These are phyloP conservation scores for Eragrostis curvula DNA, from an alignment of 176 grass and related monocot genomes.

Conservation along the genomic window DNA sequence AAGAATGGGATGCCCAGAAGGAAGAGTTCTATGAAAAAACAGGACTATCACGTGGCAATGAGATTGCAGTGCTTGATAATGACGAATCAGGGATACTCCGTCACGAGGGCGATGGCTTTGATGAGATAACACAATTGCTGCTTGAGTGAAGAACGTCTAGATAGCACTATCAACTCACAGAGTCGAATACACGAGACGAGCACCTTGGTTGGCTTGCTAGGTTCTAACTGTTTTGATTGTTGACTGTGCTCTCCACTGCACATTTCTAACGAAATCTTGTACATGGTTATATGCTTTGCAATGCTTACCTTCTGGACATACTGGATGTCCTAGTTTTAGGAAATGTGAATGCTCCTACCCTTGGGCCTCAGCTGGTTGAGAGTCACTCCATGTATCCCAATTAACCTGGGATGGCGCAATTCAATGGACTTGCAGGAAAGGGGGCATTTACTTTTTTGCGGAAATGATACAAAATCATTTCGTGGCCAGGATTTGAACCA, in stretches of 20 bases:
- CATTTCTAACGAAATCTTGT: background rate
- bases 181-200: background rate
- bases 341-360: background rate
- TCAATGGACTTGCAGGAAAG: background rate
- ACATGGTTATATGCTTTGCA: background rate
- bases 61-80: slow-evolving; percentile 7
- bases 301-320: background rate
- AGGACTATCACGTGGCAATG: slow-evolving; percentile 48
- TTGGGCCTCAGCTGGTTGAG: background rate
- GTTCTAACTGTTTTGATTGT: background rate
- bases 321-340: background rate
- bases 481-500: too few species aligned
- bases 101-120: too few species aligned
- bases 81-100: too few species aligned
- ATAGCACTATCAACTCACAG: background rate
- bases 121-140: slow-evolving; percentile 59
- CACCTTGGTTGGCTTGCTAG: background rate
- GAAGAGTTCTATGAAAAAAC: slow-evolving; percentile 72
- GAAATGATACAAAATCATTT: too few species aligned
- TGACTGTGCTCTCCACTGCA: too few species aligned
- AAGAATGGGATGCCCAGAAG: slow-evolving; percentile 79
- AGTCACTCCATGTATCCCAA: background rate
- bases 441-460: too few species aligned
- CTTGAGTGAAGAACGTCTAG: slow-evolving; percentile 46
- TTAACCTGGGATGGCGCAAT: background rate